Conservation (phyloP, 169 alveolate species). For the Plasmodium adleri region DNA sequence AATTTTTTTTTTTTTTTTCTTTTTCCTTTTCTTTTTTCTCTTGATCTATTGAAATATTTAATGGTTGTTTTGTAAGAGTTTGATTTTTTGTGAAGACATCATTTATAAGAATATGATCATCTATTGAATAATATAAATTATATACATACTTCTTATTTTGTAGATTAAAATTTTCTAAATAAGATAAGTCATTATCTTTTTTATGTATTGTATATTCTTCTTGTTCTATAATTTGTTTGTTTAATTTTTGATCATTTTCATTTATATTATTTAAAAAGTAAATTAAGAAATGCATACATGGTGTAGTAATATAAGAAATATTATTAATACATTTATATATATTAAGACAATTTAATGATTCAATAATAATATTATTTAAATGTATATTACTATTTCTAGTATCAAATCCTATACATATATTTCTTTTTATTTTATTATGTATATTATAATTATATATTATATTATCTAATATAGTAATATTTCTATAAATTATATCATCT, state of each 20-base stretch:
- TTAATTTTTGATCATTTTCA: background rate
- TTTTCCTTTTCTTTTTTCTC: background rate
- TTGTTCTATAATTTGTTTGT: background rate
- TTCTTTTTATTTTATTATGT: constrained; percentile 29
- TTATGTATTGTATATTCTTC: constrained; percentile 7
- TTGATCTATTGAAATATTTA: too few species aligned
- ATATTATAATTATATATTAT: constrained; percentile 27
- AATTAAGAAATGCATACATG: constrained; percentile 67
- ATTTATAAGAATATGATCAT: background rate
- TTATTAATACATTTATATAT: constrained; percentile 59
- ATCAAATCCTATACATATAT: constrained; percentile 74
- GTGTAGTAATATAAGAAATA: constrained; percentile 71
- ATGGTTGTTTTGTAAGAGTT: background rate
- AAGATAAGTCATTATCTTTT: constrained; percentile 23
- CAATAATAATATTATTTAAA: constrained; percentile 43
- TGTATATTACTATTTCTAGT: constrained; percentile 41
- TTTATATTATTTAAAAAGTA: constrained; percentile 19
- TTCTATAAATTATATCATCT: constrained; percentile 25
- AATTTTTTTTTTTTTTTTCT: background rate
- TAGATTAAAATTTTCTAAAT: constrained; percentile 3
- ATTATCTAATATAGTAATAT: constrained; percentile 23
- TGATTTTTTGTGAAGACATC: background rate
- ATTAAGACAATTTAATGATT: constrained; percentile 36
- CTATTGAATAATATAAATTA: constrained; percentile 14
- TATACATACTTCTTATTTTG: background rate